Conservation (phyloP, 306 rosid species). For the Fagus crenata region DNA sequence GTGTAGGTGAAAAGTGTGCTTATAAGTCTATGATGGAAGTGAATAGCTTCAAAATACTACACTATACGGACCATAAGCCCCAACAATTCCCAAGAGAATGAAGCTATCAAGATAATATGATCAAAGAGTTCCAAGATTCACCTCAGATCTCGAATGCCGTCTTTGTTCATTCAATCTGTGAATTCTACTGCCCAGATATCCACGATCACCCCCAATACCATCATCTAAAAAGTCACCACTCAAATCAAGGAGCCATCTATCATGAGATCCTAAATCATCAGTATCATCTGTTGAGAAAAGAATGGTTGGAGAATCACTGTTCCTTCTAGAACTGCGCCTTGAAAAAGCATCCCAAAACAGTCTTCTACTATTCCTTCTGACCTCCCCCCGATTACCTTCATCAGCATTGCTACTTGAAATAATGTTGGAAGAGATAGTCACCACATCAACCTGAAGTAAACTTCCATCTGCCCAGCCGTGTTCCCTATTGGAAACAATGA, state of each 20-base stretch:
- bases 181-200: conserved; percentile 60
- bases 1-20: neutral
- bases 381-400: conserved; percentile 51
- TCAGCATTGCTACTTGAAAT: conserved; percentile 55
- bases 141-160: conserved; percentile 85
- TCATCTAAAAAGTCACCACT: conserved; percentile 69
- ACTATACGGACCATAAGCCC: neutral
- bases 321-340: conserved; percentile 79
- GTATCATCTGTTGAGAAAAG: conserved; percentile 63
- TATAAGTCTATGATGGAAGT: neutral
- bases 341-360: conserved; percentile 90
- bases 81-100: neutral
- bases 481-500: conserved; percentile 76
- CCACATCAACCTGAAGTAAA: conserved; percentile 76
- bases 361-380: conserved; percentile 83
- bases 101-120: neutral
- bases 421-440: conserved; percentile 73
- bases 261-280: conserved; percentile 67
- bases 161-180: conserved; percentile 62
- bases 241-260: conserved; percentile 91
- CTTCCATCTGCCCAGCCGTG: conserved; percentile 53
- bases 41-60: neutral
- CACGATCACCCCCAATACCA: conserved; percentile 53
- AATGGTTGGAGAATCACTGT: conserved; percentile 70
- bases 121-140: conserved; percentile 37